phyloP scores from a whole-genome alignment of 2,329 filamentous ascomycete species.

The Knoxdaviesia capensis region DNA sequence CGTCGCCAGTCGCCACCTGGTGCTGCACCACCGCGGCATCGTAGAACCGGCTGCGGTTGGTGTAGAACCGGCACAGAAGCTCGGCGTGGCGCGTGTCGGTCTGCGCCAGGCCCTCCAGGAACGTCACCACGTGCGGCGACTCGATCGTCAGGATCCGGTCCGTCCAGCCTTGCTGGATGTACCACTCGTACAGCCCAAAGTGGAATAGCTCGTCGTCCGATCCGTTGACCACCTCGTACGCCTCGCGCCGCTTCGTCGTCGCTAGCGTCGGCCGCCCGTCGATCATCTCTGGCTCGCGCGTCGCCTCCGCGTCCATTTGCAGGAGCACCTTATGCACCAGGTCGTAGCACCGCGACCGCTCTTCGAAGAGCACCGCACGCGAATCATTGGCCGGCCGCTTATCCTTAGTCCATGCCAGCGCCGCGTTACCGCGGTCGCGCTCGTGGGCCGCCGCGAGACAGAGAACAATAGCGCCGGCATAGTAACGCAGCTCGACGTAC shows the following conservation, averaged over 20 bases:
- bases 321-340: conserved; percentile 70
- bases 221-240: conserved; percentile 73
- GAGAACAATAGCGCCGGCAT: conserved; percentile 79
- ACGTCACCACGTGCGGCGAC: conserved; percentile 70
- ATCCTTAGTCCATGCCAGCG: conserved; percentile 73
- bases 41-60: conserved; percentile 64
- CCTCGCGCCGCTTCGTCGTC: conserved; percentile 64
- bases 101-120: conserved; percentile 56
- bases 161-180: conserved; percentile 64
- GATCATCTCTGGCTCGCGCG: conserved; percentile 46
- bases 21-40: conserved; percentile 77
- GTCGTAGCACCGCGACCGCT: conserved; percentile 62
- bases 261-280: conserved; percentile 63
- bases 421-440: conserved; percentile 70
- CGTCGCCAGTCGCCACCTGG: conserved; percentile 65
- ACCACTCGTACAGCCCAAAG: conserved; percentile 96
- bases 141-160: conserved; percentile 72
- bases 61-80: conserved; percentile 81
- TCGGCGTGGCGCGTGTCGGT: conserved; percentile 65
- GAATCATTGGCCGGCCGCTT: conserved; percentile 52
- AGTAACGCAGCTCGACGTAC: conserved; percentile 71
- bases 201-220: conserved; percentile 90
- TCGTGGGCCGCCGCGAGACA: conserved; percentile 67
- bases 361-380: conserved; percentile 44
- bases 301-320: conserved; percentile 53